Conservation (phyloP, 2,329 filamentous ascomycete genomes). For the Penicillium palitans region DNA sequence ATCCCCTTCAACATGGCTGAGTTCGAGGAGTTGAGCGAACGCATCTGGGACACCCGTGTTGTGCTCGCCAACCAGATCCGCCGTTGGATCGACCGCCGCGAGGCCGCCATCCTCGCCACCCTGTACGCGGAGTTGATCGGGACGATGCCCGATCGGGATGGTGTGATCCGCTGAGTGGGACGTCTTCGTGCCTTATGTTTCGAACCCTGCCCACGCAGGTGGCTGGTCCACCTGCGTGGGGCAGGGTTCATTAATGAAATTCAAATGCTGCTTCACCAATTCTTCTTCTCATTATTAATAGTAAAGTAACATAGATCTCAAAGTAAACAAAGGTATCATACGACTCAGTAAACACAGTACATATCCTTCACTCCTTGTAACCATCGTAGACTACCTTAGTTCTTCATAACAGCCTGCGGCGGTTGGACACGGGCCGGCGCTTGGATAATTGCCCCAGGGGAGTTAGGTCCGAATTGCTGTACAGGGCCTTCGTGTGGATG, state of each 20-base stretch:
- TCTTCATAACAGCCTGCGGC: not conserved
- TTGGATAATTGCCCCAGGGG: not conserved
- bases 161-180: not conserved
- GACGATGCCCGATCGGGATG: not conserved
- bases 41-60: not conserved
- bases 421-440: not conserved
- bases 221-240: not conserved
- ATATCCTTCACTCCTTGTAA: not conserved
- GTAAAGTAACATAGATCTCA: not conserved
- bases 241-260: not conserved
- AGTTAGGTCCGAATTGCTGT: not conserved
- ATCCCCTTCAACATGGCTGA: not conserved
- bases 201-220: not conserved
- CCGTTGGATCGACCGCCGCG: not conserved
- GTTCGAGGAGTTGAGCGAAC: not conserved
- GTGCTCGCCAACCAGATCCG: not conserved
- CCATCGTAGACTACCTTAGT: not conserved
- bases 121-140: not conserved
- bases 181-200: not conserved
- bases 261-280: not conserved
- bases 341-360: not conserved
- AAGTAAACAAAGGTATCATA: not conserved
- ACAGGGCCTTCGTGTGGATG: not conserved
- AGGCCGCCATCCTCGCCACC: not conserved
- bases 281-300: not conserved